Evolutionary conservation across 2,329 filamentous ascomycete genomes (phyloP).

Genomic region (Scedosporium minutisporum): DNA sequence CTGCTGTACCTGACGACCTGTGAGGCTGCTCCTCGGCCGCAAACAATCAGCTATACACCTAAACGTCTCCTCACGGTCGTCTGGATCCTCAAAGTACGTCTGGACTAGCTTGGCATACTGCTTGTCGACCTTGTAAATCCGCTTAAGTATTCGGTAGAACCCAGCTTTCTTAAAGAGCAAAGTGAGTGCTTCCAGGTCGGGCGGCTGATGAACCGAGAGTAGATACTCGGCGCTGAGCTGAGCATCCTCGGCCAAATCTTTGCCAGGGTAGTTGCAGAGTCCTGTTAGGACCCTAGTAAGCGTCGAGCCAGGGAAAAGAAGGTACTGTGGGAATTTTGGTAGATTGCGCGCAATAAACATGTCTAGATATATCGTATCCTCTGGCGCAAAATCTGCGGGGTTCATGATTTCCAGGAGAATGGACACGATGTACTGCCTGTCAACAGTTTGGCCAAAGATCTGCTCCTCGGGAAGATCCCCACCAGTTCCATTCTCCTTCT

Average conservation of each 20-base stretch:
- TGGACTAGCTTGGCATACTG: conserved; percentile 70
- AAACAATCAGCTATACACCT: conserved; percentile 70
- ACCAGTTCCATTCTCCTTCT: conserved; percentile 41
- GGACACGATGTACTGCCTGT: conserved; percentile 84
- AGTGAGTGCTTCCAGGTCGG: conserved; percentile 67
- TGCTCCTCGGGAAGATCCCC: conserved; percentile 53
- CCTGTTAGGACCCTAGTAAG: conserved; percentile 72
- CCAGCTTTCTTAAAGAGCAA: conserved; percentile 67
- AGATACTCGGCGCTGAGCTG: conserved; percentile 96
- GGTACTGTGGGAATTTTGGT: conserved; percentile 92
- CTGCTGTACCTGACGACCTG: conserved; percentile 61
- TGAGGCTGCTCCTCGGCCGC: conserved; percentile 51
- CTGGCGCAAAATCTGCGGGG: conserved; percentile 59
- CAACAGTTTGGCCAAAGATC: conserved; percentile 62
- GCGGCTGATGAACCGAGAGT: conserved; percentile 83
- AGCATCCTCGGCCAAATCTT: conserved; percentile 80
- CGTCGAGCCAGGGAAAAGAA: conserved; percentile 78
- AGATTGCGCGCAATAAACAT: conserved; percentile 97
- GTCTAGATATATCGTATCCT: conserved; percentile 88
- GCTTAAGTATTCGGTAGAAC: conserved; percentile 88
- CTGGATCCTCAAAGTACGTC: conserved; percentile 75
- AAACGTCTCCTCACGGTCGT: conserved; percentile 68
- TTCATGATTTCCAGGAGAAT: conserved; percentile 90
- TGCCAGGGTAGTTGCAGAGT: conserved; percentile 73
- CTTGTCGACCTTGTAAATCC: conserved; percentile 70